A percentile compares a stretch with the other conserved stretches of the same genome.
These are phyloP conservation scores for Fagopyrum tataricum DNA, from an alignment of 148 eudicot species.

Conservation along the genomic window DNA sequence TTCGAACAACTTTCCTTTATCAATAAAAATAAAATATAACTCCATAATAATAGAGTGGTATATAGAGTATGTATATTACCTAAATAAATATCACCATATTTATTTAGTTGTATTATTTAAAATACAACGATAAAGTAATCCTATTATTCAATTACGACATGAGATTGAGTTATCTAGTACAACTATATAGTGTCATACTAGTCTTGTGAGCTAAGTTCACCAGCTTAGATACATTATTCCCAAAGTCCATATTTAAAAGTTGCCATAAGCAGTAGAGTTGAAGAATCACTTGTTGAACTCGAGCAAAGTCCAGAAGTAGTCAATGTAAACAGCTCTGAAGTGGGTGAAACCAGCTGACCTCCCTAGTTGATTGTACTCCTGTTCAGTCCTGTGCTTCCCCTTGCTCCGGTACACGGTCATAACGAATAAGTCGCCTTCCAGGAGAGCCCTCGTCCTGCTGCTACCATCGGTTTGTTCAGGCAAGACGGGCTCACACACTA, in stretches of 20 bases:
- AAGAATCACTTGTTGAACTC: slow-evolving; percentile 37
- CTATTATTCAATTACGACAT: no score
- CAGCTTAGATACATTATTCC: not conserved
- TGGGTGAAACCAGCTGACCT: slow-evolving; percentile 36
- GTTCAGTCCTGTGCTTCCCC: slow-evolving; percentile 46
- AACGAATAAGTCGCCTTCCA: slow-evolving; percentile 53
- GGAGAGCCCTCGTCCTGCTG: slow-evolving; percentile 46
- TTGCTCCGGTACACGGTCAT: slow-evolving; percentile 54
- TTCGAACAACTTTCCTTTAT: no score
- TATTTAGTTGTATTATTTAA: no score
- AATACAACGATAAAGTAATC: no score
- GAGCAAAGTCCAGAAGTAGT: slow-evolving; percentile 41
- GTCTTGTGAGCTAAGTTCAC: no score
- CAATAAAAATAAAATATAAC: no score
- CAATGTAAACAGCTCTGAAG: slow-evolving; percentile 38
- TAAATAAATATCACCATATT: no score
- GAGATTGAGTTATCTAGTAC: no score
- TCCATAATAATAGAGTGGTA: no score
- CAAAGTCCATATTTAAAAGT: not conserved
- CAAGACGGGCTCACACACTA: slow-evolving; percentile 51
- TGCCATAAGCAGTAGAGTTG: not conserved
- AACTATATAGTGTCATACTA: no score
- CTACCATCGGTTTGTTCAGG: slow-evolving; percentile 41
- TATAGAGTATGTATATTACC: no score
- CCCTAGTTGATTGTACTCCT: slow-evolving; percentile 43